These are phyloP conservation scores for Boletus subcaerulescens DNA, from an alignment of 768 basidiomycete genomes.

Conservation along the genomic window DNA sequence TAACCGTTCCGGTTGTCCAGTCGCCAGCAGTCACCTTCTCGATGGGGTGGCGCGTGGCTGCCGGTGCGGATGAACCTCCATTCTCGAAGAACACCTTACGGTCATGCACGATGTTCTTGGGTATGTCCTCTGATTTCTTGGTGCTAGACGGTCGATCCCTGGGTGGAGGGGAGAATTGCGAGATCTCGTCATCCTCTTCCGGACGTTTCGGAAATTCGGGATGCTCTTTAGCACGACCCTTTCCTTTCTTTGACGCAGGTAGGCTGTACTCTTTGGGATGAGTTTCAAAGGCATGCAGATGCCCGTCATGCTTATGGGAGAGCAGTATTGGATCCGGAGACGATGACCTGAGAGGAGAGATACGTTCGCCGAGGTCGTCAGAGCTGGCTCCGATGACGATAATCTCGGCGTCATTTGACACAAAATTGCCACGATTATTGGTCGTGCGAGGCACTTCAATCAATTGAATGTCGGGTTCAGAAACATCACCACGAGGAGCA, in stretches of 20 bases:
- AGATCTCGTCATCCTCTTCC: constrained; percentile 25
- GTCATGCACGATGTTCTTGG: constrained; percentile 13
- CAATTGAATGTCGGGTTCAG: constrained; percentile 25
- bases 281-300: constrained; percentile 21
- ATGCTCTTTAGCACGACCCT: constrained; percentile 16
- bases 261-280: constrained; percentile 9
- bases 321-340: constrained; percentile 26
- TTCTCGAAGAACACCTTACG: constrained; percentile 11
- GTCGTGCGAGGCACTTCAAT: constrained; percentile 1
- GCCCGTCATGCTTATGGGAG: not conserved
- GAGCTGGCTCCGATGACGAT: constrained; percentile 15
- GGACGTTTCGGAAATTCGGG: constrained; percentile 16
- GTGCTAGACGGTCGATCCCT: not conserved
- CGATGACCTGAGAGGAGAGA: constrained; percentile 15
- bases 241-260: constrained; percentile 20
- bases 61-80: not conserved
- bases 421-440: not conserved
- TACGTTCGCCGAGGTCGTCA: constrained; percentile 24
- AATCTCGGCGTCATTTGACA: constrained; percentile 17
- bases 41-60: not conserved
- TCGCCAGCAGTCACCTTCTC: constrained; percentile 2
- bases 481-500: not conserved
- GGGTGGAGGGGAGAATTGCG: constrained; percentile 12
- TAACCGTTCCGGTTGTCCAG: not conserved
- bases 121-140: constrained; percentile 15